Conservation (phyloP, 2,329 filamentous ascomycete species). For the Colletotrichum spaethianum region DNA sequence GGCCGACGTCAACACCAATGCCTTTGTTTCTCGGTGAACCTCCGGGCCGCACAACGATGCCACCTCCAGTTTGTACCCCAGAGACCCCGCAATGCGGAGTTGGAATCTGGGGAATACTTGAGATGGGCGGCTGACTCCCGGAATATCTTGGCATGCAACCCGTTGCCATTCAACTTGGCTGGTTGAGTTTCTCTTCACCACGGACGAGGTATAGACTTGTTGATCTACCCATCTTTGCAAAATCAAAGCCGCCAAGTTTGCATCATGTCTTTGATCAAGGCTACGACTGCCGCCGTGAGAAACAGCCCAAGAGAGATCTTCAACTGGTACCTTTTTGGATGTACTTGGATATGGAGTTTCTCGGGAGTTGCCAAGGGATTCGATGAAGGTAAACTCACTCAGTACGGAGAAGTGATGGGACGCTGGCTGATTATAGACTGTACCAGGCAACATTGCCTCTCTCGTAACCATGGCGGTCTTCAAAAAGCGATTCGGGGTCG, state of each 20-base stretch:
- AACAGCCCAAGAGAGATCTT: slow-evolving; percentile 48
- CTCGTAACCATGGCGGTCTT: slow-evolving; percentile 48
- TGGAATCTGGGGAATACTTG: background rate
- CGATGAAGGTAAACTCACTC: slow-evolving; percentile 45
- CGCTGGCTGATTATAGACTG: background rate
- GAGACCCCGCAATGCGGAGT: background rate
- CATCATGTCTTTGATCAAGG: slow-evolving; percentile 44
- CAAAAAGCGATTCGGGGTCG: slow-evolving; percentile 46
- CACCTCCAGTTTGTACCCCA: background rate
- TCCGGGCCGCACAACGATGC: background rate
- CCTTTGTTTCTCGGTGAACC: background rate
- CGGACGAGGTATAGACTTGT: background rate
- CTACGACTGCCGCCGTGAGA: slow-evolving; percentile 46
- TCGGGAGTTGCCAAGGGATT: slow-evolving; percentile 50
- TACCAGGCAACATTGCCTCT: slow-evolving; percentile 49
- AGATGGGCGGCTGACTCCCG: background rate
- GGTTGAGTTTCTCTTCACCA: too few relatives aligned
- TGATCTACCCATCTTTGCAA: background rate
- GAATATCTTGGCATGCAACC: background rate
- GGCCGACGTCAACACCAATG: background rate
- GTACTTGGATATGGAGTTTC: slow-evolving; percentile 48
- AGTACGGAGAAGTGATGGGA: background rate
- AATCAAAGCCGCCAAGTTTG: background rate
- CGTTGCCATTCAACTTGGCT: background rate
- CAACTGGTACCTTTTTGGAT: slow-evolving; percentile 47